Evolutionary conservation across 495 filamentous ascomycete genomes (phyloP).

Genomic region (Melanomma pulvis-pyrius): DNA sequence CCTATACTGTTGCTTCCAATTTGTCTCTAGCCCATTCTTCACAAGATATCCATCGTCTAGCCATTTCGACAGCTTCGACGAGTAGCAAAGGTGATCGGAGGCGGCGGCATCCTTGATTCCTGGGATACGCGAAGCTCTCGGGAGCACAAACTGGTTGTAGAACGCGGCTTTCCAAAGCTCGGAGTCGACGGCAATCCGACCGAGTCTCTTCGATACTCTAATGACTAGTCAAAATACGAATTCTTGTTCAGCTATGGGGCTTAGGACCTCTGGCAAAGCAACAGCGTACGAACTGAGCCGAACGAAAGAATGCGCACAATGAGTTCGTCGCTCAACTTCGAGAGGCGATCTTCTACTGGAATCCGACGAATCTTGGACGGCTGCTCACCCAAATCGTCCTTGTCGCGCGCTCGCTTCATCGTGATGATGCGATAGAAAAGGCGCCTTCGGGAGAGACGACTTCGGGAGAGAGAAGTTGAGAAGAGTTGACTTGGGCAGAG

Average conservation of each 20-base stretch:
- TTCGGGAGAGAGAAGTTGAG: too few species aligned
- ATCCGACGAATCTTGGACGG: slow-evolving; percentile 37
- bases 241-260: not conserved
- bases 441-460: not conserved
- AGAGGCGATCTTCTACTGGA: slow-evolving; percentile 51
- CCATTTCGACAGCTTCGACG: slow-evolving; percentile 78
- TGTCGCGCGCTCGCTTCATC: slow-evolving; percentile 22
- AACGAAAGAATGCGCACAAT: slow-evolving; percentile 81
- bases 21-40: slow-evolving; percentile 54
- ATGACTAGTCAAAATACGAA: slow-evolving; percentile 22
- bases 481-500: not conserved
- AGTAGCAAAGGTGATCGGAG: slow-evolving; percentile 59
- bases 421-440: not conserved
- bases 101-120: slow-evolving; percentile 58
- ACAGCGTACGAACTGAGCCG: slow-evolving; percentile 68
- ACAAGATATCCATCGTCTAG: slow-evolving; percentile 69
- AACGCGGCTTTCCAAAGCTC: slow-evolving; percentile 92
- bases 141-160: slow-evolving; percentile 86
- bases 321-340: slow-evolving; percentile 81
- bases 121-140: slow-evolving; percentile 76
- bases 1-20: slow-evolving; percentile 92
- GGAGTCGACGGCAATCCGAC: slow-evolving; percentile 74
- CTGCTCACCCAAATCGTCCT: slow-evolving; percentile 19
- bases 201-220: slow-evolving; percentile 77
- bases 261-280: slow-evolving; percentile 65